Conservation (phyloP, 805 yeast species). For the Ogataea haglerorum region DNA sequence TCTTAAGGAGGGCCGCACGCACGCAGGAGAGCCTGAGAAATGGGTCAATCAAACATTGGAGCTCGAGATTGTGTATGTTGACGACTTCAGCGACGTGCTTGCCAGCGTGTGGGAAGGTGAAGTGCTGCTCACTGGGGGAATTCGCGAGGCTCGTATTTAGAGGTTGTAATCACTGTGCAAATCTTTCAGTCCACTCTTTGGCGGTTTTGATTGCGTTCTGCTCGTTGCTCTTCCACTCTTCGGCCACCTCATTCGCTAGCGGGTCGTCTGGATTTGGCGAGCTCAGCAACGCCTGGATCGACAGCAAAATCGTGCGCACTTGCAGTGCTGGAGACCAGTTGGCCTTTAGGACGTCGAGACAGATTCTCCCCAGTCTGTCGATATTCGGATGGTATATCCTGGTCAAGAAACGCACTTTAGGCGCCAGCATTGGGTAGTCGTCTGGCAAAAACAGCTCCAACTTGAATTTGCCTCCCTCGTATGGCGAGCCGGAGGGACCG, state of each 20-base stretch:
- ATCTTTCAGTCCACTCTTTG: constrained; percentile 64
- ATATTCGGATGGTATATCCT: constrained; percentile 96
- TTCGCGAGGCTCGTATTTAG: constrained; percentile 9
- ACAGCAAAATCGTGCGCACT: constrained; percentile 84
- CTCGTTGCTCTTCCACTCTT: constrained; percentile 90
- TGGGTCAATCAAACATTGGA: constrained; percentile 53
- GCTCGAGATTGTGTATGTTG: constrained; percentile 60
- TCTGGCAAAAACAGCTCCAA: constrained; percentile 89
- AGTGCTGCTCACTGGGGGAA: constrained; percentile 17
- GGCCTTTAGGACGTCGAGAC: constrained; percentile 89
- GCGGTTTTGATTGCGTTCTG: constrained; percentile 78
- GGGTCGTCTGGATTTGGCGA: constrained; percentile 99
- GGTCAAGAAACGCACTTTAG: constrained; percentile 90
- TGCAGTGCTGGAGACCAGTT: constrained; percentile 99
- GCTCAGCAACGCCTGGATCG: constrained; percentile 89
- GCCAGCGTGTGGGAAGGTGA: constrained; percentile 64
- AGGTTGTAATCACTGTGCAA: constrained; percentile 38
- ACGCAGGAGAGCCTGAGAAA: constrained; percentile 43
- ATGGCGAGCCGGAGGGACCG: constrained; percentile 90
- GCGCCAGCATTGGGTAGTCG: constrained; percentile 98
- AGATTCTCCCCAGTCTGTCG: constrained; percentile 91
- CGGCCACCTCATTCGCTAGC: constrained; percentile 95
- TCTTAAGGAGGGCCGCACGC: constrained; percentile 11
- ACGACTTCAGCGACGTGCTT: constrained; percentile 76
- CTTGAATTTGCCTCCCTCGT: constrained; percentile 74